Evolutionary conservation across 257 asterid genomes (phyloP).

Genomic region (Jacaranda mimosifolia): DNA sequence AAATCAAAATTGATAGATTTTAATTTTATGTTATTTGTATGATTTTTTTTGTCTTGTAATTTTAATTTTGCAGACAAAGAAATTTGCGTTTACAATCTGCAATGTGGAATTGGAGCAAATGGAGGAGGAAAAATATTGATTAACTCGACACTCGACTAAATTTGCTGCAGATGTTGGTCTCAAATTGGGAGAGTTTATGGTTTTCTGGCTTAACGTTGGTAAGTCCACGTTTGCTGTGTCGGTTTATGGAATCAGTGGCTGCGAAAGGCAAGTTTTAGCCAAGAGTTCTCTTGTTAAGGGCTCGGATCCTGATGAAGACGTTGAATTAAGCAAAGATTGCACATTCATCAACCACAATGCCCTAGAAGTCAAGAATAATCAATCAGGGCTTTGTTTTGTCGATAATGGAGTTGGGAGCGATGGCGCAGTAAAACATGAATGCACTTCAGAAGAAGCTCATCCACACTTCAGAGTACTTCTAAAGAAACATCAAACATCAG

Average conservation of each 20-base stretch:
- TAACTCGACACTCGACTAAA: slow-evolving; percentile 35
- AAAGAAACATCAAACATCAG: not conserved
- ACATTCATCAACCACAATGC: not conserved
- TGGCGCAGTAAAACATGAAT: too few relatives aligned
- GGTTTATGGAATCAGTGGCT: not conserved
- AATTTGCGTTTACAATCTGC: too few relatives aligned
- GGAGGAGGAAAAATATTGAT: not conserved
- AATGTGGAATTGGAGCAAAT: slow-evolving; percentile 20
- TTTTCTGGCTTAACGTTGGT: not conserved
- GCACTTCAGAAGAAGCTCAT: not conserved
- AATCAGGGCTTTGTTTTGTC: not conserved
- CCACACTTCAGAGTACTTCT: not conserved
- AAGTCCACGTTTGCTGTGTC: slow-evolving; percentile 25
- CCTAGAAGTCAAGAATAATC: not conserved
- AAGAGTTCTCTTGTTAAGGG: not conserved
- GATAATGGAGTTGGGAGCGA: not conserved
- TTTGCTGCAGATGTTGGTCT: slow-evolving; percentile 16
- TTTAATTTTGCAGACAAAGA: too few relatives aligned
- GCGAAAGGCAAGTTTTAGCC: not conserved
- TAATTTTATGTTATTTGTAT: too few relatives aligned
- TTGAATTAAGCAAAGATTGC: not conserved
- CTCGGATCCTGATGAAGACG: not conserved
- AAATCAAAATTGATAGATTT: too few relatives aligned
- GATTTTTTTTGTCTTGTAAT: too few relatives aligned
- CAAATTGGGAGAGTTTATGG: slow-evolving; percentile 14